Conservation (phyloP, 345 rosid species). For the Citrus australasica region DNA sequence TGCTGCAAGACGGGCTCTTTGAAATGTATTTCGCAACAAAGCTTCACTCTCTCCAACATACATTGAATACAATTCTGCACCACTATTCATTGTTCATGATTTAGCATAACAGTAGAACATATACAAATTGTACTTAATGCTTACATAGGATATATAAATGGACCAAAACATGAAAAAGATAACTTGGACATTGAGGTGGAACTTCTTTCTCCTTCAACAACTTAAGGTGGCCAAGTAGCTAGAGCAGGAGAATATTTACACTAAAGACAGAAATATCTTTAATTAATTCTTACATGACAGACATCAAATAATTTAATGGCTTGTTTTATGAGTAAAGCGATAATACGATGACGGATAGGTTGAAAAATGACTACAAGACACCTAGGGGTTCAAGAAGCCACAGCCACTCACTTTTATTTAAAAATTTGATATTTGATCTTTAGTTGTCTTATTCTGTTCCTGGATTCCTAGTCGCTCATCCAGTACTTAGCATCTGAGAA, state of each 20-base stretch:
- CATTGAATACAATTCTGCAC: constrained; percentile 93
- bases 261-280: background rate
- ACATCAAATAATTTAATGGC: background rate
- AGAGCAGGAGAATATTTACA: background rate
- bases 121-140: background rate
- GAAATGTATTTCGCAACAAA: constrained; percentile 75
- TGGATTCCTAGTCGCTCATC: background rate
- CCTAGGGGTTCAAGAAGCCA: background rate
- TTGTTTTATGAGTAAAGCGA: background rate
- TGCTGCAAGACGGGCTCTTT: constrained; percentile 84
- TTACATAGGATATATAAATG: background rate
- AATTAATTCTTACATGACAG: background rate
- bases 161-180: background rate
- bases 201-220: background rate
- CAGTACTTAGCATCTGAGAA: background rate
- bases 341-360: background rate
- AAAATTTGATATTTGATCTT: background rate
- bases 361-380: background rate
- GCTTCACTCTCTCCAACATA: constrained; percentile 99
- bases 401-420: background rate
- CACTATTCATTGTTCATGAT: constrained; percentile 36
- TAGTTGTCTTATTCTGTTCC: background rate
- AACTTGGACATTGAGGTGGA: background rate
- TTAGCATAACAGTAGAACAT: background rate
- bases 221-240: background rate